Conservation (phyloP, 495 filamentous ascomycete species). For the Pseudoneurospora amorphoporcata region DNA sequence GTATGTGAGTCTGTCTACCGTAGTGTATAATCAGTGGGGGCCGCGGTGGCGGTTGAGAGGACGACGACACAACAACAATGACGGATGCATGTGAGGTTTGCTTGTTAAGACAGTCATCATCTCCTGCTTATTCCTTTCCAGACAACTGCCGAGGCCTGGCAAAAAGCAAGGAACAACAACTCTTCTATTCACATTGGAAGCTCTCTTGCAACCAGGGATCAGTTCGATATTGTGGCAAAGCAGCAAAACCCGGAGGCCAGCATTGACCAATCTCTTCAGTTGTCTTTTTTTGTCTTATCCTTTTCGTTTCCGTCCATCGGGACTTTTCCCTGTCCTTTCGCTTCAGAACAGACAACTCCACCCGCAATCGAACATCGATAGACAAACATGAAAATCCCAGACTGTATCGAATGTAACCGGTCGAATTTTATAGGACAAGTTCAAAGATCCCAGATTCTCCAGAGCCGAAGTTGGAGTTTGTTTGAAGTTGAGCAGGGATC, state of each 20-base stretch:
- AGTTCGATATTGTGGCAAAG: background rate
- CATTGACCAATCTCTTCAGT: background rate
- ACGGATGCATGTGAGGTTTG: background rate
- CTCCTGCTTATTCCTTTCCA: background rate
- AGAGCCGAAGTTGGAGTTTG: background rate
- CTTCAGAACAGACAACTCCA: background rate
- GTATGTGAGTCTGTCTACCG: background rate
- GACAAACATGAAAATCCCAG: background rate
- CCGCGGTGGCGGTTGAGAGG: background rate
- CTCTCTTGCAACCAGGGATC: background rate
- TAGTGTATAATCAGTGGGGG: background rate
- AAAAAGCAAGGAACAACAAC: background rate
- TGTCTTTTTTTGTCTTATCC: background rate
- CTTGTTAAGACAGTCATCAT: background rate
- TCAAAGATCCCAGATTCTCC: background rate
- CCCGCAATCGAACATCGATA: background rate
- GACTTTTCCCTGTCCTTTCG: background rate
- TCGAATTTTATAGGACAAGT: background rate
- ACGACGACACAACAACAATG: background rate
- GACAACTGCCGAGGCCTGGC: background rate
- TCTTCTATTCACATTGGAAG: background rate
- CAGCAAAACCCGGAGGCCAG: background rate
- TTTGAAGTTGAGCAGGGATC: background rate
- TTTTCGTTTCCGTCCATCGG: background rate
- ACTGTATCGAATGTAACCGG: background rate